Conservation (phyloP, 78 protist genomes). For the Bigelowiella natans region DNA sequence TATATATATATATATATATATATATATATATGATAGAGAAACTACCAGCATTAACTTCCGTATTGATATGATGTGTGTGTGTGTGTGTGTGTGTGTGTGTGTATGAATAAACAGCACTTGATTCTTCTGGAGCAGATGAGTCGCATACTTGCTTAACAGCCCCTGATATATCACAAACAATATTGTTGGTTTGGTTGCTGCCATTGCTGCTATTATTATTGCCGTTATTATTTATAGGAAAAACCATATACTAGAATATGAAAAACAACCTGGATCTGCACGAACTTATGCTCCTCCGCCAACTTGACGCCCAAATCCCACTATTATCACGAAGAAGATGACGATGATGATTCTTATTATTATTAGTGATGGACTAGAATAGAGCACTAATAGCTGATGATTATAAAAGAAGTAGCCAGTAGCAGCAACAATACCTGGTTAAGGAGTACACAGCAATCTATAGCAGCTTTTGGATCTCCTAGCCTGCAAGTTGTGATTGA, state of each 20-base stretch:
- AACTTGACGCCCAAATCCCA: constrained; percentile 54
- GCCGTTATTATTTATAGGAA: not conserved
- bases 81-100: not conserved
- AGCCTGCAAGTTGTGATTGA: not conserved
- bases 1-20: not conserved
- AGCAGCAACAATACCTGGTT: no score
- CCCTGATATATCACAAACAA: not conserved
- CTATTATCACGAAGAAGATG: not conserved
- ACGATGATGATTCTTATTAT: not conserved
- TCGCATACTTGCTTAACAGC: constrained; percentile 48
- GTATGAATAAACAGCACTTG: not conserved
- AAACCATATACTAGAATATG: not conserved
- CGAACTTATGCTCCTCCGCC: constrained; percentile 49
- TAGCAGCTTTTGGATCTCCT: not conserved
- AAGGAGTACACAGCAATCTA: not conserved
- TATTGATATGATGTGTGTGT: not conserved
- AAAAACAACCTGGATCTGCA: constrained; percentile 15
- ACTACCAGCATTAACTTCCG: not conserved
- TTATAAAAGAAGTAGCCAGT: no score
- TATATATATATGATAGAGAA: not conserved
- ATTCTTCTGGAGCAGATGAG: constrained; percentile 35
- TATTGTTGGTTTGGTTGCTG: not conserved
- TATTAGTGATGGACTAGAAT: not conserved
- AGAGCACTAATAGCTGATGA: no score
- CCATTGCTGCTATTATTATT: not conserved